These are phyloP conservation scores for Capronia epimyces DNA, from an alignment of 2,329 filamentous ascomycete species.

Conservation along the genomic window DNA sequence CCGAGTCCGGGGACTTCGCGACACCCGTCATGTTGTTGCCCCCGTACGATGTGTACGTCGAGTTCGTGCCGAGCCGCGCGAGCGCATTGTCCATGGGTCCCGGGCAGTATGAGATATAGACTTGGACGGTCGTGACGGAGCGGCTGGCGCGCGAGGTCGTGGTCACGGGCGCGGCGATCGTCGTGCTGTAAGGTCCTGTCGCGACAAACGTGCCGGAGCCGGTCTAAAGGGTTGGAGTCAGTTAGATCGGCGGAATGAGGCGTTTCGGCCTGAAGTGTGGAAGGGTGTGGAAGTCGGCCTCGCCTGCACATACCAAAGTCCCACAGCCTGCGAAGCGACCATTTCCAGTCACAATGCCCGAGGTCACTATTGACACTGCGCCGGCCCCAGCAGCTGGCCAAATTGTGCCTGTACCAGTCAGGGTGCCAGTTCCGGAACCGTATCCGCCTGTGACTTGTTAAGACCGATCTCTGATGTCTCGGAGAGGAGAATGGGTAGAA, in stretches of 20 bases:
- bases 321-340: constrained; percentile 26
- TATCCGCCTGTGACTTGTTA: constrained; percentile 16
- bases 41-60: not conserved
- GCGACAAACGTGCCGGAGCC: constrained; percentile 25
- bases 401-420: constrained; percentile 25
- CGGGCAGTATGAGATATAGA: constrained; percentile 24
- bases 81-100: constrained; percentile 1
- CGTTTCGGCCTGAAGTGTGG: too few relatives aligned
- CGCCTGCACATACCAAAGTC: constrained; percentile 22
- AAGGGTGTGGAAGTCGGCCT: too few relatives aligned
- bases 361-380: constrained; percentile 19
- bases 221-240: constrained; percentile 11
- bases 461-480: not conserved
- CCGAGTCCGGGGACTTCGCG: not conserved
- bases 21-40: not conserved
- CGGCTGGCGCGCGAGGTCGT: constrained; percentile 8
- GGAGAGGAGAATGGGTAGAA: not conserved
- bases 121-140: constrained; percentile 17
- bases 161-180: constrained; percentile 9
- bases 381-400: constrained; percentile 19
- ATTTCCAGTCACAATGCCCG: constrained; percentile 19
- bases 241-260: not conserved
- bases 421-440: constrained; percentile 21
- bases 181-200: constrained; percentile 16
- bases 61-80: not conserved